Evolutionary conservation across 2,329 filamentous ascomycete species (phyloP).

Genomic region (Colletotrichum sp.): DNA sequence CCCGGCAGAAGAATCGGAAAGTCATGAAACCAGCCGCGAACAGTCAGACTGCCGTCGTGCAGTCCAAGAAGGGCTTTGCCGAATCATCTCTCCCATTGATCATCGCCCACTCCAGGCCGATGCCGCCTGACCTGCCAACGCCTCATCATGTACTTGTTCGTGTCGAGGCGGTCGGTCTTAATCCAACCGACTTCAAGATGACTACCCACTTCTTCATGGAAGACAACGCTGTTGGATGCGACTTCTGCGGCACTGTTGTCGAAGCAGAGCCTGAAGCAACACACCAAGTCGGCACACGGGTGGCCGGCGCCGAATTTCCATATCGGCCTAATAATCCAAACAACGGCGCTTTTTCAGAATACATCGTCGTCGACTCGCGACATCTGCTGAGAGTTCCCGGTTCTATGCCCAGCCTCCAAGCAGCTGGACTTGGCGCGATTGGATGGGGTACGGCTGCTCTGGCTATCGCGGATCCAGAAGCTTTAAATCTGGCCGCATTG

Average conservation of each 20-base stretch:
- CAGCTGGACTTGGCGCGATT: neutral
- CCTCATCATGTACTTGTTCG: slow-evolving; percentile 6
- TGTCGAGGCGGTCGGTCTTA: slow-evolving; percentile 26
- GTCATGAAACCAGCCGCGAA: neutral
- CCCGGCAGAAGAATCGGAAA: neutral
- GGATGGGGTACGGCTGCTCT: neutral
- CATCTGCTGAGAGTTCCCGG: neutral
- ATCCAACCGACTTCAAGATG: slow-evolving; percentile 1
- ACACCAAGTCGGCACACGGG: neutral
- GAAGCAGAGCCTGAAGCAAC: neutral
- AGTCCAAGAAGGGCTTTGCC: neutral
- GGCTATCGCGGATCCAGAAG: neutral
- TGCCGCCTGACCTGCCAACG: neutral
- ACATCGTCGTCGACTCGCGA: neutral
- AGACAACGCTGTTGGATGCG: slow-evolving; percentile 22
- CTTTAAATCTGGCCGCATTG: neutral
- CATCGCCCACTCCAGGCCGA: neutral
- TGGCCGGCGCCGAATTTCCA: slow-evolving; percentile 17
- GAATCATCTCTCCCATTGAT: neutral
- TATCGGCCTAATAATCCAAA: neutral
- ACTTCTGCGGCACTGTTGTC: slow-evolving; percentile 27
- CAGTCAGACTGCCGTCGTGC: neutral
- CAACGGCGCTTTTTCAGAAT: neutral
- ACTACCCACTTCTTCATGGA: slow-evolving; percentile 16
- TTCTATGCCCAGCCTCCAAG: neutral